Base-by-base conservation (phyloP, 2,329 filamentous ascomycete species). In the Dryadomyces quercus-mongolicae region DNA sequence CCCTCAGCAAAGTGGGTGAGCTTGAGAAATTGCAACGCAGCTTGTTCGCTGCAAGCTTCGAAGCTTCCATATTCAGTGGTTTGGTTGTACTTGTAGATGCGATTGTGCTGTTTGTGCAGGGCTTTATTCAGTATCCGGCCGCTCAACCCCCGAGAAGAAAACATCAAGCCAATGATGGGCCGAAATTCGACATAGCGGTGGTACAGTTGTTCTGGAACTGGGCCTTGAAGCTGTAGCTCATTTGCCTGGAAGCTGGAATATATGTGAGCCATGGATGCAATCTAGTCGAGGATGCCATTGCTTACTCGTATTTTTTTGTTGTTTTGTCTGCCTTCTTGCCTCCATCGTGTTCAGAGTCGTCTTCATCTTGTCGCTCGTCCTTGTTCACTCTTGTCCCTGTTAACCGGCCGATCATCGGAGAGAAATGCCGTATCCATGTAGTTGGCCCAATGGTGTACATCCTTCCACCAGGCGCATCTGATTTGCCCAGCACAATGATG, bases 131-230 rank as follows among this genome's bases (percentile, higher is more conserved):
- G 73, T 48, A 96, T 76, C 58, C 81, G 84, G 18, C 92, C 92
- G 50, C 86, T 79, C 4, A 96, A 62, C 52, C 90, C 91, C 31
- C 80, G 80, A 10, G 81, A 80, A 1, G 83, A 85, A 69, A 95
- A 97, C 83, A 96, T 94, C 59, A 83, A 81, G 51, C 87, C 88
- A 54, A 97, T 86, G 63, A 95, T 88, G 25, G 91, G 90, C 55
- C 83, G 86, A 69, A 96, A 96, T 66, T 95, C 91, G 55, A 96
- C 91, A 64, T 86, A 97, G 60, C 90, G 86, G 66, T 96, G 91
- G 67, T 95, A 95, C 38, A 97, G 74, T 58, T 82, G 74, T 2
- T 81, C 73, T 0, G 92, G 91, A 0, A 93, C 85, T 0, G 92
- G 92, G 0, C 92, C 92, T 48, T 79, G 75, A 8, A 97, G 77